Percentiles rank a stretch among this genome's conserved stretches.
Evolutionary conservation across 2,329 filamentous ascomycete species (phyloP).

Genomic region (Neonectria coccinea): DNA sequence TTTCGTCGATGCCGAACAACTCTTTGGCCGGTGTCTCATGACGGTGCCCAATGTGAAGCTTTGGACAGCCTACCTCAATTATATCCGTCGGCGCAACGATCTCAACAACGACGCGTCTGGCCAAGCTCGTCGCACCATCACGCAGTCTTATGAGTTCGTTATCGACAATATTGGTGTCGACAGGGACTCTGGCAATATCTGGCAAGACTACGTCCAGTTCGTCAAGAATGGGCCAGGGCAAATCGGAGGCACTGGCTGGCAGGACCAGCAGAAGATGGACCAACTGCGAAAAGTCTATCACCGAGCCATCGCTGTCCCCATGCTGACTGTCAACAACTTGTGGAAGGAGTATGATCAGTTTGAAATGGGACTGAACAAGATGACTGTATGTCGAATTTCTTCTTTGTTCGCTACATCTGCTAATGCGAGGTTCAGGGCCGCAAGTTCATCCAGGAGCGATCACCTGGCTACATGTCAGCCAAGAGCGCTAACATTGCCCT

Average conservation of each 20-base stretch:
- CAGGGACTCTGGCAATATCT: conserved; percentile 88
- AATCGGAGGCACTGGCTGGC: conserved; percentile 88
- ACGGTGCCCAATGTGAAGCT: conserved; percentile 85
- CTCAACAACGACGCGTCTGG: conserved; percentile 81
- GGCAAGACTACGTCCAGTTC: conserved; percentile 96
- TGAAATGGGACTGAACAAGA: conserved; percentile 92
- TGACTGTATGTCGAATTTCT: conserved; percentile 71
- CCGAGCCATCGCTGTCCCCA: conserved; percentile 87
- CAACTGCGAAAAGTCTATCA: conserved; percentile 92
- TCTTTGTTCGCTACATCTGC: conserved; percentile 28
- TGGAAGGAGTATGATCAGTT: conserved; percentile 99
- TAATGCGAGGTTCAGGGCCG: conserved; percentile 72
- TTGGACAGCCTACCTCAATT: conserved; percentile 95
- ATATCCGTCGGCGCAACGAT: conserved; percentile 91
- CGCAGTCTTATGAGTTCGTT: conserved; percentile 91
- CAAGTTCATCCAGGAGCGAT: conserved; percentile 94
- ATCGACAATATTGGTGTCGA: conserved; percentile 91
- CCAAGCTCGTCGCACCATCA: conserved; percentile 81
- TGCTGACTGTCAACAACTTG: conserved; percentile 81
- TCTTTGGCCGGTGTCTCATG: conserved; percentile 85
- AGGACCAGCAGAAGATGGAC: conserved; percentile 99
- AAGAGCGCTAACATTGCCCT: conserved; percentile 89
- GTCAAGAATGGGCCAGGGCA: conserved; percentile 88
- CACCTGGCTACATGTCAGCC: conserved; percentile 94
- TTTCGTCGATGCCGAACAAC: conserved; percentile 80